A percentile compares a stretch with the other conserved stretches of the same genome.
Evolutionary conservation across 768 basidiomycete genomes (phyloP).

Genomic region (Suillus cothurnatus): DNA sequence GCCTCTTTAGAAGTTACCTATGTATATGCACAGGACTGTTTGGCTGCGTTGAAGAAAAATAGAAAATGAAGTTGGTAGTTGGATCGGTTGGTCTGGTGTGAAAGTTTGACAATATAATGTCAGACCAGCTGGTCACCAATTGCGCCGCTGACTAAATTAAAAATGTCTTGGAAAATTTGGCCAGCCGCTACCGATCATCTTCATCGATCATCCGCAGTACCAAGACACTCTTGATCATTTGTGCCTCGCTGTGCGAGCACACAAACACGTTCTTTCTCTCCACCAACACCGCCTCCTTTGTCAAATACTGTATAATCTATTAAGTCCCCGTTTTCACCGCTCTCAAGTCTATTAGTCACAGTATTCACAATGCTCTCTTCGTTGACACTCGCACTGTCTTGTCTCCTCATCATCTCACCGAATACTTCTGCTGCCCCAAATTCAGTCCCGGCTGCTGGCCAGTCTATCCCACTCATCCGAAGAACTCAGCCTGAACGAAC

Average conservation of each 20-base stretch:
- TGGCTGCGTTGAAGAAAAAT: no score
- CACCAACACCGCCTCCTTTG: slow-evolving; percentile 2
- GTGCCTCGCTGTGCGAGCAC: slow-evolving; percentile 11
- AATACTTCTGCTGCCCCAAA: slow-evolving; percentile 21
- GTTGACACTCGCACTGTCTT: slow-evolving; percentile 11
- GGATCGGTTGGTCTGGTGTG: not conserved
- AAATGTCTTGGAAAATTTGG: slow-evolving; percentile 6
- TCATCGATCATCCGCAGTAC: slow-evolving; percentile 5
- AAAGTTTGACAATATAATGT: no score
- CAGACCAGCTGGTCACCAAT: no score
- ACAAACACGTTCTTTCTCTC: not conserved
- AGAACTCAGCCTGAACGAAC: slow-evolving; percentile 17
- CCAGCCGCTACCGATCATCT: no score
- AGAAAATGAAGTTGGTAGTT: no score
- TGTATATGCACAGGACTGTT: no score
- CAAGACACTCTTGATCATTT: slow-evolving; percentile 1
- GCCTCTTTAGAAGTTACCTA: not conserved
- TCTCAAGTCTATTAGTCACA: not conserved
- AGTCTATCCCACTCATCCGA: slow-evolving; percentile 27
- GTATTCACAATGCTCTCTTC: slow-evolving; percentile 19
- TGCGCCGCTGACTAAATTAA: no score
- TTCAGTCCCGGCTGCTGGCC: slow-evolving; percentile 11
- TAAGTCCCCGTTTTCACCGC: slow-evolving; percentile 7
- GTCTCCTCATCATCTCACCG: slow-evolving; percentile 19
- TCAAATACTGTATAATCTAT: not conserved